Evolutionary conservation across 805 yeast genomes (phyloP).

Genomic region (Yamadazyma sp.): DNA sequence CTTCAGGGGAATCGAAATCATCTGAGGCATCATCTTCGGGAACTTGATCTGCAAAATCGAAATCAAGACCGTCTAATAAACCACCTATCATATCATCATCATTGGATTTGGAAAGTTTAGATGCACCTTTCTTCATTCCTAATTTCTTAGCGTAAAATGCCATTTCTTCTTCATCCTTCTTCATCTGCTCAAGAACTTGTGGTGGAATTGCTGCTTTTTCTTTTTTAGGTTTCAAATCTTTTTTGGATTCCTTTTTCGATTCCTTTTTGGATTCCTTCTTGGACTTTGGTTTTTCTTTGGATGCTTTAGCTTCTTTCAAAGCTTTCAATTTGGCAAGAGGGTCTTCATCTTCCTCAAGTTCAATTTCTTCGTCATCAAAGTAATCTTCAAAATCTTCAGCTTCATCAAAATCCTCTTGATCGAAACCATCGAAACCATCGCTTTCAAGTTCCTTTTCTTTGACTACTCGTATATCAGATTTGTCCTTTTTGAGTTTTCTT

Average conservation of each 20-base stretch:
- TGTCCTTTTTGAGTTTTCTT: slow-evolving; percentile 14
- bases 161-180: slow-evolving; percentile 73
- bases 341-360: slow-evolving; percentile 21
- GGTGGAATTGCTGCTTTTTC: slow-evolving; percentile 21
- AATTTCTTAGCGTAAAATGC: slow-evolving; percentile 79
- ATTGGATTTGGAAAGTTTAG: slow-evolving; percentile 45
- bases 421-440: slow-evolving; percentile 18
- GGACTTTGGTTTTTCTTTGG: slow-evolving; percentile 1
- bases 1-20: slow-evolving; percentile 13
- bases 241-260: slow-evolving; percentile 12
- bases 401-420: slow-evolving; percentile 17
- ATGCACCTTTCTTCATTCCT: slow-evolving; percentile 57
- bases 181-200: slow-evolving; percentile 46
- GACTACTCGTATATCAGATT: slow-evolving; percentile 20
- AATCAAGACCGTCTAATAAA: slow-evolving; percentile 72
- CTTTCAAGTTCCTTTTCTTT: slow-evolving; percentile 30
- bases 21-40: slow-evolving; percentile 13
- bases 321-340: slow-evolving; percentile 19
- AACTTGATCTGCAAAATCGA: slow-evolving; percentile 31
- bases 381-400: slow-evolving; percentile 10
- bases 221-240: slow-evolving; percentile 8
- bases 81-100: slow-evolving; percentile 82
- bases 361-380: slow-evolving; percentile 12
- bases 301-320: slow-evolving; percentile 14
- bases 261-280: slow-evolving; percentile 1